These are phyloP conservation scores for Dictyostelium firmibasis DNA, from an alignment of 78 protist species.

Conservation along the genomic window DNA sequence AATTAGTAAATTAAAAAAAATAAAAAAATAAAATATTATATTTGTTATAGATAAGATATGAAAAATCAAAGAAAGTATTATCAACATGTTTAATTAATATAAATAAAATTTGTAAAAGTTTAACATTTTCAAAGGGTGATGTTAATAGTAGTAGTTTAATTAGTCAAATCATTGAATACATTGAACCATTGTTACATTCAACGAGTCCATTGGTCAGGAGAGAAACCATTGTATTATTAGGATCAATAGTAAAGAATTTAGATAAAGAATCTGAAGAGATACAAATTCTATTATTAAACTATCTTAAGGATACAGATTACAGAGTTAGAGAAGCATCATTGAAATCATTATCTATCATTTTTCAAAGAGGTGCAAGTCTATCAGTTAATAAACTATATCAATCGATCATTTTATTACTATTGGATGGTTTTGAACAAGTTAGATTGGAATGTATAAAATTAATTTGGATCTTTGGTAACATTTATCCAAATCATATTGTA, in stretches of 20 bases:
- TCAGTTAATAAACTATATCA: constrained; percentile 30
- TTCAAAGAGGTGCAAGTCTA: constrained; percentile 39
- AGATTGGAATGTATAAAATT: constrained; percentile 75
- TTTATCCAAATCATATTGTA: constrained; percentile 30
- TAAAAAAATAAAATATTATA: background rate
- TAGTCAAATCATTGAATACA: background rate
- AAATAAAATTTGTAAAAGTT: background rate
- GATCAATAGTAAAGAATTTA: background rate
- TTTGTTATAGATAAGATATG: background rate
- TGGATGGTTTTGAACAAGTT: constrained; percentile 68
- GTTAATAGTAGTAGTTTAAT: background rate
- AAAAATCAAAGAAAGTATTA: constrained; percentile 28
- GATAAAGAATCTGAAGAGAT: constrained; percentile 36
- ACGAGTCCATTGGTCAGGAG: constrained; percentile 33
- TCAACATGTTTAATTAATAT: constrained; percentile 13
- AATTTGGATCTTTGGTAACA: constrained; percentile 73
- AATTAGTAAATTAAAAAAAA: background rate
- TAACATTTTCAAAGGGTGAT: background rate
- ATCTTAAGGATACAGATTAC: constrained; percentile 53
- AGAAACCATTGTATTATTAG: constrained; percentile 34
- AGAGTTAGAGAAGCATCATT: constrained; percentile 48
- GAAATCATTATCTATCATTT: constrained; percentile 8
- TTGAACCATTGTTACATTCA: constrained; percentile 12
- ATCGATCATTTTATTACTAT: background rate
- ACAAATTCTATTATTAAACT: constrained; percentile 28